These are phyloP conservation scores for Scenedesmus sp. DNA, from an alignment of 163 green algal genomes.

Conservation along the genomic window DNA sequence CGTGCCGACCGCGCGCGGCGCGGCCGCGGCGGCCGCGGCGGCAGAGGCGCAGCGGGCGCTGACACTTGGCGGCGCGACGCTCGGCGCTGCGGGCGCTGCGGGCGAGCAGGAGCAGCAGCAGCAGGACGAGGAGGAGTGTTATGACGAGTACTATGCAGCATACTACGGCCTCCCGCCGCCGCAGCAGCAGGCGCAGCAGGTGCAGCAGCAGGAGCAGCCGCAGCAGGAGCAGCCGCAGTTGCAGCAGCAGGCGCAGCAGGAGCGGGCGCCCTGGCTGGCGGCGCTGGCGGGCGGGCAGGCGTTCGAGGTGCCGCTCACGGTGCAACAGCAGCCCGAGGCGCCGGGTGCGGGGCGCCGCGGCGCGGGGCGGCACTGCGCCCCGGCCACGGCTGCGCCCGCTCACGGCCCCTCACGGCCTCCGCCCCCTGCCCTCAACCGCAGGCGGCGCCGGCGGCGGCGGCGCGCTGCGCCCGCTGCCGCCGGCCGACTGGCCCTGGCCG, in stretches of 20 bases:
- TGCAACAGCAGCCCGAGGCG: neutral
- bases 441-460: neutral
- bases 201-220: constrained; percentile 1
- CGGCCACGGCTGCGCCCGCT: too few relatives aligned
- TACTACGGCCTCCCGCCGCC: constrained; percentile 16
- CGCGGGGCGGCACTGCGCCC: neutral
- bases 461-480: too few relatives aligned
- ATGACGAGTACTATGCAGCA: constrained; percentile 15
- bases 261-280: neutral
- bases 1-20: neutral
- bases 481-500: neutral
- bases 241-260: neutral
- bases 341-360: neutral
- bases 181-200: neutral
- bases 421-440: neutral
- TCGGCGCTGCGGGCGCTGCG: neutral
- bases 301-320: constrained; percentile 2
- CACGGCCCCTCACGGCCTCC: too few relatives aligned
- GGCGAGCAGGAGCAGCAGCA: constrained; percentile 1
- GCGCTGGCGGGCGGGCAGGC: neutral
- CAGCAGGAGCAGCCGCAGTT: constrained; percentile 1
- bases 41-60: constrained; percentile 12
- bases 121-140: neutral
- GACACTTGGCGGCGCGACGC: neutral
- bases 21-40: constrained; percentile 7